Evolutionary conservation across 768 basidiomycete species (phyloP), one percentile per base, ranked within the genome.

Genomic region (Nevesoporus exiguus): DNA sequence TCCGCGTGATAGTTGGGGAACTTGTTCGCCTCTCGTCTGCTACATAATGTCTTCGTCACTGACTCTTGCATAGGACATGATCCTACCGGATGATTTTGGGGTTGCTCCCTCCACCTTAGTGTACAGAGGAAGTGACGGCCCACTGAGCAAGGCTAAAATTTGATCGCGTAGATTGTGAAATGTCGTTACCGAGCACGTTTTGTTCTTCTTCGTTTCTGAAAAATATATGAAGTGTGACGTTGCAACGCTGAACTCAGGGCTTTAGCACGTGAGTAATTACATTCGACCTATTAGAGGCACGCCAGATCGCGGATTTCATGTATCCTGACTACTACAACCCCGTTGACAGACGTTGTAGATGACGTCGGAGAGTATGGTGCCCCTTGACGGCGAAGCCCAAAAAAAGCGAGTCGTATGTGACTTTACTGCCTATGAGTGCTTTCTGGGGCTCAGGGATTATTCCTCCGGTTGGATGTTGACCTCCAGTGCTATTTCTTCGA

Each of bases 401-500:
- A 89, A 89, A 76, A 91, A 93, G 74, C 85, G 93, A 54, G 93
- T 96, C 49, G 93, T 94, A 74, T 49, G 91, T 80, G 46, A 41
- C 21, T 30, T 33, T 22, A 44, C 53, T 52, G 52, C 49, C 37
- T 33, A 39, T 29, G 5, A 27, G n/a, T 49, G 14, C 19, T 52
- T 22, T 29, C 56, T 55, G 43, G 56, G 27, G 45, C 51, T 58
- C 48, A 39, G 31, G 31, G 37, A 6, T 45, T 21, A 36, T 47
- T 49, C 31, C 45, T 40, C 36, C 22, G 19, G 53, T 39, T 51
- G 37, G 47, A 53, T 45, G 49, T 51, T 52, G 55, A 55, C 49
- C 49, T 48, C 21, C 53, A 97, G 90, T 98, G 96, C 69, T 99
- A 99, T 78, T 99, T 99, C 79, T 99, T 95, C 76, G 96, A 99